phyloP scores from a whole-genome alignment of 148 eudicot species.

The Camellia sinensis region DNA sequence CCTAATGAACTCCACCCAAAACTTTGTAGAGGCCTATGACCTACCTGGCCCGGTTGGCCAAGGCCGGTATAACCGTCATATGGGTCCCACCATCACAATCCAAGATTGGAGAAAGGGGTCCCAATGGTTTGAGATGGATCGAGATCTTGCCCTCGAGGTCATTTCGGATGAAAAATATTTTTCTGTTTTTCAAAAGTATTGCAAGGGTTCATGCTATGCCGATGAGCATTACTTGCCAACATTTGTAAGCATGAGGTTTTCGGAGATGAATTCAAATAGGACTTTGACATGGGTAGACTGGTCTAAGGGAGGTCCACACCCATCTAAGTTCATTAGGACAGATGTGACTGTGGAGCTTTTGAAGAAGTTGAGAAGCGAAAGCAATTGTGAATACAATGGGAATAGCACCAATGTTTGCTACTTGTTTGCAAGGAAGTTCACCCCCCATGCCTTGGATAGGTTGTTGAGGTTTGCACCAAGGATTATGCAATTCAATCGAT shows the following conservation, averaged over 20 bases:
- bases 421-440: conserved; percentile 74
- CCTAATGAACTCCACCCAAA: conserved; percentile 43
- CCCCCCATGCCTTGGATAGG: conserved; percentile 39
- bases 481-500: conserved; percentile 30
- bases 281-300: conserved; percentile 52
- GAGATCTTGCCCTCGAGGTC: conserved; percentile 41
- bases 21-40: conserved; percentile 42
- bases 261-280: conserved; percentile 35
- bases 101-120: conserved; percentile 59
- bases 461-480: conserved; percentile 49
- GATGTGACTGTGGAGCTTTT: conserved; percentile 37
- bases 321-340: conserved; percentile 19
- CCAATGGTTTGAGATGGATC: conserved; percentile 57
- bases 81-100: conserved; percentile 39
- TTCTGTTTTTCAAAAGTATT: conserved; percentile 30
- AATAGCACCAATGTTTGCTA: conserved; percentile 32
- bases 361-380: conserved; percentile 34
- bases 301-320: conserved; percentile 46
- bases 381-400: conserved; percentile 44
- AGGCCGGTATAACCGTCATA: conserved; percentile 40
- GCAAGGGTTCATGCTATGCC: conserved; percentile 48
- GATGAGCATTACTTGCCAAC: conserved; percentile 66
- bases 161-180: conserved; percentile 36
- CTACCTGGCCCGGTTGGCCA: conserved; percentile 36
- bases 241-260: conserved; percentile 30